Conservation (phyloP, 2,329 filamentous ascomycete genomes). For the Berkeleyomyces rouxiae region DNA sequence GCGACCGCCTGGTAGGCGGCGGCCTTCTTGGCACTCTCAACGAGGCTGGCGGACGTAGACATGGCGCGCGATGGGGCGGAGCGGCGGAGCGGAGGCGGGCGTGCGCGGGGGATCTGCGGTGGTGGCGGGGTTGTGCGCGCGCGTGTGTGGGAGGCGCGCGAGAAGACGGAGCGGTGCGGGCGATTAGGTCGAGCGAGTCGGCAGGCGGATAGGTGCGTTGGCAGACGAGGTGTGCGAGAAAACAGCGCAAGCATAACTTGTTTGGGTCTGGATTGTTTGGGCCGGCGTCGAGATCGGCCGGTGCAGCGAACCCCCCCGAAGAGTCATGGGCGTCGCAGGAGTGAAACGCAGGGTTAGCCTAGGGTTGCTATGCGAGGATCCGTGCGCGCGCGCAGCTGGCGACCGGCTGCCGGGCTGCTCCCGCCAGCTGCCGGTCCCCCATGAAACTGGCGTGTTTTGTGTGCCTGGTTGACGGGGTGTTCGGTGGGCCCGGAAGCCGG, state of each 20-base stretch:
- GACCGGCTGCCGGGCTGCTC: too few relatives aligned
- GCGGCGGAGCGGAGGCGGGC: not conserved
- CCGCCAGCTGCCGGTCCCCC: not conserved
- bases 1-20: slow-evolving; percentile 59
- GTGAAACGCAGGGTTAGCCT: too few relatives aligned
- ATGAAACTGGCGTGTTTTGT: not conserved
- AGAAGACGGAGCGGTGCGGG: too few relatives aligned
- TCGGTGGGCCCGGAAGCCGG: slow-evolving; percentile 2
- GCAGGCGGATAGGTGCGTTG: too few relatives aligned
- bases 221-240: too few relatives aligned
- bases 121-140: not conserved
- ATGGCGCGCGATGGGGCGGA: slow-evolving; percentile 18
- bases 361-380: too few relatives aligned
- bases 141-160: not conserved
- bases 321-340: too few relatives aligned
- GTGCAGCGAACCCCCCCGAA: not conserved
- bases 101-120: slow-evolving; percentile 1
- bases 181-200: too few relatives aligned
- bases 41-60: slow-evolving; percentile 24
- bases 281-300: not conserved
- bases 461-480: not conserved
- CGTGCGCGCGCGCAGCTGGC: too few relatives aligned
- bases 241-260: too few relatives aligned
- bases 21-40: slow-evolving; percentile 59
- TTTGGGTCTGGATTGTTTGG: not conserved